These are phyloP conservation scores for Scenedesmus sp. DNA, from an alignment of 163 green algal genomes.

Conservation along the genomic window DNA sequence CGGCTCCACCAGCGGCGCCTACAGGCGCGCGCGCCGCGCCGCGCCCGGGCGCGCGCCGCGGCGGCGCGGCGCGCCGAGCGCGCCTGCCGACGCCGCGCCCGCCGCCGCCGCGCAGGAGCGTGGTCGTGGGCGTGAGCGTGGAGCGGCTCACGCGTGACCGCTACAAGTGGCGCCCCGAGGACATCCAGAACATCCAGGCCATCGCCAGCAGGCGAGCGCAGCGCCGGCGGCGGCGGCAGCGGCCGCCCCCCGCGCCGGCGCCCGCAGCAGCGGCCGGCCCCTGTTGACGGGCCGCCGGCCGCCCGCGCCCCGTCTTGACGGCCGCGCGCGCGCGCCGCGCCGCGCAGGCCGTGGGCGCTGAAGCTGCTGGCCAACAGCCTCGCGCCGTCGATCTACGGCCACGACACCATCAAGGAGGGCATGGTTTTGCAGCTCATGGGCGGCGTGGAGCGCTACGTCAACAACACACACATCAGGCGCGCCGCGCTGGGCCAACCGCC, in stretches of 20 bases:
- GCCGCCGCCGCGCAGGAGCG: slow-evolving; percentile 12
- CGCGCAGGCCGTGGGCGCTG: slow-evolving; percentile 69
- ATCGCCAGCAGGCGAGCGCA: slow-evolving; percentile 46
- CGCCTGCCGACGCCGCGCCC: too few species aligned
- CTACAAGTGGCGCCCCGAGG: slow-evolving; percentile 43
- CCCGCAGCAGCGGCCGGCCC: too few species aligned
- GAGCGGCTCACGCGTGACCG: slow-evolving; percentile 45
- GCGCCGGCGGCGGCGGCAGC: not conserved
- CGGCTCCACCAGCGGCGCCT: slow-evolving; percentile 67
- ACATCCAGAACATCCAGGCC: slow-evolving; percentile 66
- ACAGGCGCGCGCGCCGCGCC: slow-evolving; percentile 51
- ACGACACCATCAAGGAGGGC: slow-evolving; percentile 94
- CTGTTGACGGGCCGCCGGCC: too few species aligned
- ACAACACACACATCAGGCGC: slow-evolving; percentile 70
- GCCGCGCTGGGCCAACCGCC: not conserved
- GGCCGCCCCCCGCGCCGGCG: not conserved
- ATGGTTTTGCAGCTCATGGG: slow-evolving; percentile 94
- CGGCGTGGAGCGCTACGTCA: slow-evolving; percentile 71
- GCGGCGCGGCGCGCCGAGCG: too few species aligned
- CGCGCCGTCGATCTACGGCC: slow-evolving; percentile 97
- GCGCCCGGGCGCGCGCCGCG: slow-evolving; percentile 3
- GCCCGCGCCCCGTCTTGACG: too few species aligned
- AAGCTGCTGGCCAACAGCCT: slow-evolving; percentile 89
- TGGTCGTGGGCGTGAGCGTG: slow-evolving; percentile 41
- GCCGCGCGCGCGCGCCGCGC: too few species aligned